These are phyloP conservation scores for Spizellomyces sp. DNA, from an alignment of 192 early-diverging fungal genomes.

Conservation along the genomic window DNA sequence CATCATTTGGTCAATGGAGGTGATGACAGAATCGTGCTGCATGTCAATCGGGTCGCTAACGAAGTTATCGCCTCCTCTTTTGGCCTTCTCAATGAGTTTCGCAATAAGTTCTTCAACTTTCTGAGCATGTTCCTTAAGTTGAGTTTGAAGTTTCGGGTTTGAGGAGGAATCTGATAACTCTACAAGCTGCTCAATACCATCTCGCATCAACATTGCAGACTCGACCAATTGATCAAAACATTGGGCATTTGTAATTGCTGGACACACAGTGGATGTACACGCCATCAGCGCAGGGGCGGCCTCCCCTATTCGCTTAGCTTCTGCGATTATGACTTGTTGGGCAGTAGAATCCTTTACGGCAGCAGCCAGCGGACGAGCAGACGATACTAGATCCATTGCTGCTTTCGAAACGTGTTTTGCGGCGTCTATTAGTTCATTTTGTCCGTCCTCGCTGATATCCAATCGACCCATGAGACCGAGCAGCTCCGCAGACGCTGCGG, in stretches of 20 bases:
- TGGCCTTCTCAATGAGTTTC: constrained; percentile 49
- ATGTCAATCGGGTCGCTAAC: constrained; percentile 43
- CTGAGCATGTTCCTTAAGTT: constrained; percentile 40
- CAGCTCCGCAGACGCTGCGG: constrained; percentile 34
- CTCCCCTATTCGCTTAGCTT: constrained; percentile 42
- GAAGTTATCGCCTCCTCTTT: constrained; percentile 21
- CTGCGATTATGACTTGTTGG: constrained; percentile 38
- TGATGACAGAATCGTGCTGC: constrained; percentile 48
- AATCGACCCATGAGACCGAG: constrained; percentile 46
- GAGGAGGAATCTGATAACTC: not conserved
- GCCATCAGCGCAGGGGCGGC: constrained; percentile 41
- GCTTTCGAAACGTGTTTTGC: constrained; percentile 45
- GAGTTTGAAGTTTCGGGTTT: constrained; percentile 31
- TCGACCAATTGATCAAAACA: constrained; percentile 56
- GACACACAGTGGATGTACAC: constrained; percentile 40
- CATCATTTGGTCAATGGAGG: constrained; percentile 39
- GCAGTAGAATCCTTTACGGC: constrained; percentile 33
- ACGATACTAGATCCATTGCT: constrained; percentile 38
- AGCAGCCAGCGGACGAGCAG: constrained; percentile 35
- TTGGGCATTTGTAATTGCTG: constrained; percentile 39
- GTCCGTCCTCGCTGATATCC: constrained; percentile 47
- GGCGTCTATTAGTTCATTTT: constrained; percentile 49
- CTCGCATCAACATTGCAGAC: constrained; percentile 45
- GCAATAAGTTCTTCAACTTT: constrained; percentile 52
- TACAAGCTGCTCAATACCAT: constrained; percentile 33